These are phyloP conservation scores for Domatiomyces globalis DNA, from an alignment of 2,329 filamentous ascomycete species.

Conservation along the genomic window DNA sequence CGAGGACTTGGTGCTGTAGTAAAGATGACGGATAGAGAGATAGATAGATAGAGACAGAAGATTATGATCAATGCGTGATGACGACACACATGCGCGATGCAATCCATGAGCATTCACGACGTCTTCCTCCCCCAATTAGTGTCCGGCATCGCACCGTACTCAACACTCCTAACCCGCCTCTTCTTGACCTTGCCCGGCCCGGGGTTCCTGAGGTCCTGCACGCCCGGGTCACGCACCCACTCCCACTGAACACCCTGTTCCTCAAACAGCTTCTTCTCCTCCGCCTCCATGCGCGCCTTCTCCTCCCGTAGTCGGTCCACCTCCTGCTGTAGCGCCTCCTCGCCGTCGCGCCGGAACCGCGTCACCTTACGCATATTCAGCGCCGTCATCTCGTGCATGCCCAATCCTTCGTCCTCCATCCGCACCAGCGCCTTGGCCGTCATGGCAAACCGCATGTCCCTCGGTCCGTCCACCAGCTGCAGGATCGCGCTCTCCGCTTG, in stretches of 20 bases:
- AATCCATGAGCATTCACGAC: background rate
- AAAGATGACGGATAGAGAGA: background rate
- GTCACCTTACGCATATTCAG: conserved; percentile 77
- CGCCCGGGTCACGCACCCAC: conserved; percentile 14
- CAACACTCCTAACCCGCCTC: conserved; percentile 7
- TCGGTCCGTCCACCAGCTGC: conserved; percentile 85
- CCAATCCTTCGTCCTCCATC: conserved; percentile 36
- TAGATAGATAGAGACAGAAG: background rate
- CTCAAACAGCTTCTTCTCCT: conserved; percentile 21
- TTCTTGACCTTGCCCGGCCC: conserved; percentile 16
- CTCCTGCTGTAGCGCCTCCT: conserved; percentile 51
- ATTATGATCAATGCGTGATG: background rate
- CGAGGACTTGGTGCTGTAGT: conserved; percentile 43
- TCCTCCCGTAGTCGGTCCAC: conserved; percentile 39
- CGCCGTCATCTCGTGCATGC: conserved; percentile 55
- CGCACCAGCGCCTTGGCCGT: conserved; percentile 72
- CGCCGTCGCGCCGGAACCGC: conserved; percentile 52
- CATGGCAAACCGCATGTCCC: conserved; percentile 88
- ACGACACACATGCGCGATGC: background rate
- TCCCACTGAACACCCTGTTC: conserved; percentile 14
- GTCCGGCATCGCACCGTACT: conserved; percentile 1
- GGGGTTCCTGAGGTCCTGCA: conserved; percentile 15
- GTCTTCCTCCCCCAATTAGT: background rate
- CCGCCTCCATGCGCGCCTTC: conserved; percentile 35
- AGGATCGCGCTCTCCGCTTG: conserved; percentile 83